Base-by-base conservation (phyloP, 2,329 filamentous ascomycete genomes). In the Geoglossum cookeanum region DNA sequence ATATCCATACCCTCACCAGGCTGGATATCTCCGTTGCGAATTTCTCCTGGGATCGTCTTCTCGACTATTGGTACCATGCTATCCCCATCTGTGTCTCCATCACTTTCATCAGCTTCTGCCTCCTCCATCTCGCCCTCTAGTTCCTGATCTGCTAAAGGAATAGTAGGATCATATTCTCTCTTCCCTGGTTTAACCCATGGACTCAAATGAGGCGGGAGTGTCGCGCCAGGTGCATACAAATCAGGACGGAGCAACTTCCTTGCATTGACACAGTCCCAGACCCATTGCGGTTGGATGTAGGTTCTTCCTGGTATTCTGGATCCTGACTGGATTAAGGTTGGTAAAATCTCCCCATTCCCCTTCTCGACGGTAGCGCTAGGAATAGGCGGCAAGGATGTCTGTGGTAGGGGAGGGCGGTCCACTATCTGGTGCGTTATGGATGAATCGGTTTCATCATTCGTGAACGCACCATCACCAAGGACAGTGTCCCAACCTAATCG, bases 201-300 rank as follows among this genome's bases (percentile, higher is more conserved):
- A 69, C 90, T 97, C 64, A 98, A 71, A 76, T 98, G 92, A 11
- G 92, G 92, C 27, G 92, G 92, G 35, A 98, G 76, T 63, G 87
- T 83, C 17, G 90, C 85, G 17, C 92, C 92, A 1, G 92, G 92
- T 0, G 84, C 87, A 66, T 98, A 98, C 39, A 90, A 72, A 66
- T 96, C 88, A 35, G 90, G 81, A 62, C 85, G 79, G 68, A 96
- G 83, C 58, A 98, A 74, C 70, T 91, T 88, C 61, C 88, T 87
- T 51, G 92, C 87, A 68, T 98, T 98, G 68, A 95, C 74, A 65
- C 87, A 91, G 67, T 98, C 92, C 92, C 92, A 98, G 3, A 98
- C 82, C 91, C 94, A 98, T 68, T 98, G 92, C 22, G 92, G 92
- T 73, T 98, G 92, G 58, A 98, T 74, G 64, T 98, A 98, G 61